phyloP scores from a whole-genome alignment of 805 yeast genomes.

The Kluyveromyces nonfermentans region DNA sequence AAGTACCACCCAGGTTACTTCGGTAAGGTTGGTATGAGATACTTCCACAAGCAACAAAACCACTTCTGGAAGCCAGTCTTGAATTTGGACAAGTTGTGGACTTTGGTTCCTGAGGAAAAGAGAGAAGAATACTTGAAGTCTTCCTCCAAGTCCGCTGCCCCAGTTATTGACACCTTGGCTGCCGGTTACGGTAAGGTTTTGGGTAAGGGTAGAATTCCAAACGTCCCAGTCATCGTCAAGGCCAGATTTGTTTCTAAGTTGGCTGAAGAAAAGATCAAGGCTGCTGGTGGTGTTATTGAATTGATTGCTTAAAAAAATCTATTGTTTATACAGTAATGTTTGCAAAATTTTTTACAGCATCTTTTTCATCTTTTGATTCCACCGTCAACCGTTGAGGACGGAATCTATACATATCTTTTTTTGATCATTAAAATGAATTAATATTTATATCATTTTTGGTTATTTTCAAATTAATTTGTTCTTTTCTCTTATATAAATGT shows the following conservation, averaged over 20 bases:
- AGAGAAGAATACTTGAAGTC: conserved; percentile 87
- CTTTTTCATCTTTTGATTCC: neutral
- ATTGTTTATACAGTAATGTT: neutral
- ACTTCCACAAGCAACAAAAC: conserved; percentile 91
- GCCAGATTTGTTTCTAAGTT: conserved; percentile 98
- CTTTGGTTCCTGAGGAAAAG: conserved; percentile 87
- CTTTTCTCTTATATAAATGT: neutral
- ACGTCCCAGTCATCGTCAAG: conserved; percentile 97
- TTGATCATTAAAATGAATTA: conserved; percentile 2
- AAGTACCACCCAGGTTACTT: conserved; percentile 99
- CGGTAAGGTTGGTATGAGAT: conserved; percentile 99
- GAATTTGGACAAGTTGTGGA: conserved; percentile 98
- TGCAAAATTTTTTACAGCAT: neutral
- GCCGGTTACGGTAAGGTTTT: conserved; percentile 99
- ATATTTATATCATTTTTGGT: conserved; percentile 3
- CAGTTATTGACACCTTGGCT: conserved; percentile 98
- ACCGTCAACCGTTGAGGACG: neutral
- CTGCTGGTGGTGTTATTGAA: conserved; percentile 99
- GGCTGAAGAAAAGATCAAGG: conserved; percentile 99
- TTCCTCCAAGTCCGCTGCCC: conserved; percentile 83
- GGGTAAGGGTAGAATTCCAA: conserved; percentile 98
- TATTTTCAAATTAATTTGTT: neutral
- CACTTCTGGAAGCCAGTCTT: conserved; percentile 97
- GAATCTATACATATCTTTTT: conserved; percentile 1
- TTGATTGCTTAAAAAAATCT: conserved; percentile 72